These are phyloP conservation scores for Phellopilus nigrolimitatus DNA, from an alignment of 1,284 basidiomycete species.

Conservation along the genomic window DNA sequence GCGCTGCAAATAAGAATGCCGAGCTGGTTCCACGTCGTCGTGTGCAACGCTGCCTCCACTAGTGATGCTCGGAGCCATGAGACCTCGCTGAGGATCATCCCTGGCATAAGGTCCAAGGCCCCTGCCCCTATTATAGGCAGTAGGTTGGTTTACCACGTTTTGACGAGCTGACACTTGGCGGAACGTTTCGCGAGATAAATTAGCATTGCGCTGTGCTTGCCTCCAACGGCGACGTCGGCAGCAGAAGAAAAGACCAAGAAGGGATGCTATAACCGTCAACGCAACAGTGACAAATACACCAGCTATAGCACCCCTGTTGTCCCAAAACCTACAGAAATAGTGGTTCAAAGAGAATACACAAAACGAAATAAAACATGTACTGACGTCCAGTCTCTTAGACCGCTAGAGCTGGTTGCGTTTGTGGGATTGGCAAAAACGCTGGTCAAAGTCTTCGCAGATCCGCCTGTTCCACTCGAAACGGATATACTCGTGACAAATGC, in stretches of 20 bases:
- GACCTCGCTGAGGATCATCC: constrained; percentile 18
- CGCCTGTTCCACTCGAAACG: constrained; percentile 3
- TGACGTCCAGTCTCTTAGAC: constrained; percentile 2
- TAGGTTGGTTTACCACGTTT: no score
- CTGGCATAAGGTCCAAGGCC: not conserved
- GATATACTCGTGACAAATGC: not conserved
- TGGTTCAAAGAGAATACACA: not conserved
- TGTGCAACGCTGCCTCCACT: constrained; percentile 13
- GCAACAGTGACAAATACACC: constrained; percentile 54
- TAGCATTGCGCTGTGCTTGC: not conserved
- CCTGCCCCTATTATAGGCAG: not conserved
- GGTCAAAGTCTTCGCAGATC: constrained; percentile 8
- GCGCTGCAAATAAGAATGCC: constrained; percentile 3
- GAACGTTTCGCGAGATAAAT: not conserved
- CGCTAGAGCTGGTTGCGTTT: not conserved
- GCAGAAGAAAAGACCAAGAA: constrained; percentile 33
- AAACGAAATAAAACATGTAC: not conserved
- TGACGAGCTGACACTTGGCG: no score
- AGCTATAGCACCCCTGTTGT: constrained; percentile 48
- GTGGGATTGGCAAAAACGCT: constrained; percentile 17
- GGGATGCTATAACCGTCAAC: constrained; percentile 35
- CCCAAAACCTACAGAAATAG: constrained; percentile 41
- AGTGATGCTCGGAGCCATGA: constrained; percentile 18
- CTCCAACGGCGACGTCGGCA: constrained; percentile 36
- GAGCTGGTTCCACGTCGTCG: not conserved